phyloP scores from a whole-genome alignment of 202 grass and related monocot species.

The Bolboschoenoplectus hybrid region DNA sequence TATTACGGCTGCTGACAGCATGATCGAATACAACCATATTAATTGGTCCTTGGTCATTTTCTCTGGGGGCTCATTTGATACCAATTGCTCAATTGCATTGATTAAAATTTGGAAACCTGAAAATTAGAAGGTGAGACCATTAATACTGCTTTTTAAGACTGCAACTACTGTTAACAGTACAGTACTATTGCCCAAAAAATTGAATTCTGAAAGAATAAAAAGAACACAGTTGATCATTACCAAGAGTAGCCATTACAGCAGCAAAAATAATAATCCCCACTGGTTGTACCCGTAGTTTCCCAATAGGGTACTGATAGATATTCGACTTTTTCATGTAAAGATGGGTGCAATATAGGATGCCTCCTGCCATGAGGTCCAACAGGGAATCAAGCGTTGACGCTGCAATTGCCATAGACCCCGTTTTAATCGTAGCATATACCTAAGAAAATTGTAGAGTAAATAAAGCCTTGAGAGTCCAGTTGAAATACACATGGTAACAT shows the following conservation, averaged over 20 bases:
- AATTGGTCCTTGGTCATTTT: slow-evolving; percentile 69
- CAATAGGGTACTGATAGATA: slow-evolving; percentile 83
- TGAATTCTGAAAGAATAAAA: neutral
- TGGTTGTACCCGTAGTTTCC: slow-evolving; percentile 79
- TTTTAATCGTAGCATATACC: slow-evolving; percentile 78
- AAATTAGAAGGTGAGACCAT: neutral
- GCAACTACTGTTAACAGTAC: neutral
- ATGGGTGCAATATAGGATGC: slow-evolving; percentile 87
- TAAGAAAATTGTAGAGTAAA: slow-evolving; percentile 31
- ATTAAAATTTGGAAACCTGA: slow-evolving; percentile 87
- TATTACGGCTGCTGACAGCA: slow-evolving; percentile 74
- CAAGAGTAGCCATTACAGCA: slow-evolving; percentile 91
- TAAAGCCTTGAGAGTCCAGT: neutral
- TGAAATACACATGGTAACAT: slow-evolving; percentile 17
- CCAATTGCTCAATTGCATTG: slow-evolving; percentile 63
- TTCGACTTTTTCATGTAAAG: slow-evolving; percentile 84
- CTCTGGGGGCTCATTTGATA: slow-evolving; percentile 54
- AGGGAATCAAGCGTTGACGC: slow-evolving; percentile 94
- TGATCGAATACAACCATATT: slow-evolving; percentile 85
- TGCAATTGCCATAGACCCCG: slow-evolving; percentile 85
- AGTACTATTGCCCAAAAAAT: neutral
- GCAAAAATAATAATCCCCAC: slow-evolving; percentile 92
- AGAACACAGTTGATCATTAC: slow-evolving; percentile 34
- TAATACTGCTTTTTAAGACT: neutral
- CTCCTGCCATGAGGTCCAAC: slow-evolving; percentile 80